Evolutionary conservation across 192 early-diverging fungal species (phyloP).

Genomic region (Rhizophagus clarus): DNA sequence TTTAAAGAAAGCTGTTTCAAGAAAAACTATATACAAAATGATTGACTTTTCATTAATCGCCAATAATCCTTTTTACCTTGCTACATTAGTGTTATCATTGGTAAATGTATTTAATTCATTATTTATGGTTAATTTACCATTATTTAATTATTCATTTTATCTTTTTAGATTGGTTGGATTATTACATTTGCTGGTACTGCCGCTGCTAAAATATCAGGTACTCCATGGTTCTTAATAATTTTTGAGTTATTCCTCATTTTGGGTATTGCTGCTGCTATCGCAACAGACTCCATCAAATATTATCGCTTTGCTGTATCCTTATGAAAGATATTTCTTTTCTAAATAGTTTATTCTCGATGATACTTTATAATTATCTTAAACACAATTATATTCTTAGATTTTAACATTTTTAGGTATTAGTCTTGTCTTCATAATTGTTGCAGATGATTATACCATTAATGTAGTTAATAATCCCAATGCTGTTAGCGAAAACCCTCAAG

Average conservation of each 20-base stretch:
- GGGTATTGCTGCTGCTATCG: slow-evolving; percentile 36
- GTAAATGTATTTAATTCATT: not conserved
- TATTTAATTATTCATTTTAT: not conserved
- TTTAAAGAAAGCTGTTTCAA: not conserved
- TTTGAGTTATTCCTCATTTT: slow-evolving; percentile 46
- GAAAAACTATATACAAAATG: not conserved
- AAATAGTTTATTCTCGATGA: not conserved
- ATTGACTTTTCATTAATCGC: not conserved
- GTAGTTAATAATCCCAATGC: not conserved
- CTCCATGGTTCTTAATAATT: slow-evolving; percentile 47
- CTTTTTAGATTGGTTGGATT: slow-evolving; percentile 50
- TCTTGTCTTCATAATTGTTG: slow-evolving; percentile 13
- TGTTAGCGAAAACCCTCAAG: not conserved
- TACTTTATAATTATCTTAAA: slow-evolving; percentile 10
- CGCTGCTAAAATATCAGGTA: slow-evolving; percentile 5
- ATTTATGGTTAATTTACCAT: not conserved
- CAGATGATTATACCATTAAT: not conserved
- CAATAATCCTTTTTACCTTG: slow-evolving; percentile 19
- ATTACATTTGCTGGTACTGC: slow-evolving; percentile 45
- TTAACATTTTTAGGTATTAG: slow-evolving; percentile 38
- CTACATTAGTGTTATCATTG: slow-evolving; percentile 11
- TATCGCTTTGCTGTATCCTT: slow-evolving; percentile 42
- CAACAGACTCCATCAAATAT: slow-evolving; percentile 34
- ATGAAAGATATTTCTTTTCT: not conserved
- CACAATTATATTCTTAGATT: slow-evolving; percentile 30